Evolutionary conservation across 2,329 filamentous ascomycete genomes (phyloP).

Genomic region (Trichoderma sp.): DNA sequence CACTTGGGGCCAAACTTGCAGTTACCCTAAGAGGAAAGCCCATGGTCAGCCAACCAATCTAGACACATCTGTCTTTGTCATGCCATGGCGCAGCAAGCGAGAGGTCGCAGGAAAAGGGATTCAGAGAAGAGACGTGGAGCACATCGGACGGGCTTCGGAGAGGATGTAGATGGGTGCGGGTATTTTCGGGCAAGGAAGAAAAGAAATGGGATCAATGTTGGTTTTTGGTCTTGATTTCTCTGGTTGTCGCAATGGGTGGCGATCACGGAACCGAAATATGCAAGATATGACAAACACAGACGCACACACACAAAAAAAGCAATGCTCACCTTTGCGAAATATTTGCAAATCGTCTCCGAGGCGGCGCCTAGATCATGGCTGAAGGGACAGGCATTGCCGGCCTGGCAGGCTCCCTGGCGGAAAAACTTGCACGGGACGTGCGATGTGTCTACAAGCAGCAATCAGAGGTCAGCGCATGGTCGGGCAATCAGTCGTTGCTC

Average conservation of each 20-base stretch:
- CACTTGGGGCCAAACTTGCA: constrained; percentile 99
- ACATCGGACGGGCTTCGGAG: background rate
- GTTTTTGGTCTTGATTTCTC: background rate
- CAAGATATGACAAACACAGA: background rate
- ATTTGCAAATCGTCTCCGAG: constrained; percentile 92
- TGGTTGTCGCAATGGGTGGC: background rate
- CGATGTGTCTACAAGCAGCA: constrained; percentile 67
- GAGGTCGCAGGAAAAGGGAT: background rate
- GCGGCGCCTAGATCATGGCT: constrained; percentile 86
- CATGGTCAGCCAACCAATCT: constrained; percentile 13
- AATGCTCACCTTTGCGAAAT: constrained; percentile 84
- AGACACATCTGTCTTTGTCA: background rate
- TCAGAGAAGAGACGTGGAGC: background rate
- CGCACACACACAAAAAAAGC: constrained; percentile 15
- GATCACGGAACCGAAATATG: background rate
- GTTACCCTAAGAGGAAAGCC: constrained; percentile 64
- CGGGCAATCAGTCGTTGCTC: background rate
- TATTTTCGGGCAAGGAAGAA: constrained; percentile 14
- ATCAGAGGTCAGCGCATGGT: constrained; percentile 18
- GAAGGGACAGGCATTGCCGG: constrained; percentile 92
- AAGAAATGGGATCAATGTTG: background rate
- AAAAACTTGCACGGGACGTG: constrained; percentile 99
- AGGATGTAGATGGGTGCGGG: background rate
- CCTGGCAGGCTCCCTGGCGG: constrained; percentile 91
- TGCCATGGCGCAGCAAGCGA: background rate